Percentiles rank a stretch among this genome's conserved stretches.
Conservation (phyloP, 2,329 filamentous ascomycete species). For the Trichoderma koningiopsis region DNA sequence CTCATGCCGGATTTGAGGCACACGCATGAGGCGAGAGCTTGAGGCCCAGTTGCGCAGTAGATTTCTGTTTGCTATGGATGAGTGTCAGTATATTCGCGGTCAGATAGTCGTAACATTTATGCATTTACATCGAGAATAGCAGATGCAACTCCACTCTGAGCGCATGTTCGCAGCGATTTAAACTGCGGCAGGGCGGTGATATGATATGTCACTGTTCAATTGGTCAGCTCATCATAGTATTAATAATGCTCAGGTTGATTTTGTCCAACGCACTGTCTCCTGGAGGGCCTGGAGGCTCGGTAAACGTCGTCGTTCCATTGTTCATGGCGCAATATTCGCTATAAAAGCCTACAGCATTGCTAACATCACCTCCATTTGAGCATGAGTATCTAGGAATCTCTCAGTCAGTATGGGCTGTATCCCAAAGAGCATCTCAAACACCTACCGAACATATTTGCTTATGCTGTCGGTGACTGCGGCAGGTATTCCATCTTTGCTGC, state of each 20-base stretch:
- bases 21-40: constrained; percentile 54
- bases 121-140: constrained; percentile 45
- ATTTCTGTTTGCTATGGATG: constrained; percentile 35
- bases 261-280: constrained; percentile 51
- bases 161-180: constrained; percentile 48
- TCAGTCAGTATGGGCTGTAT: background rate
- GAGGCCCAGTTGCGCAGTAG: constrained; percentile 50
- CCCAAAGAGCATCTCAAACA: background rate
- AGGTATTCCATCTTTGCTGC: constrained; percentile 54
- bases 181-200: constrained; percentile 54
- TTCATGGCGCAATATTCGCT: constrained; percentile 55
- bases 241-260: background rate
- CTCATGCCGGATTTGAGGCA: constrained; percentile 55
- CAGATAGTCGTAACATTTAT: background rate
- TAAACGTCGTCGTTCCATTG: constrained; percentile 52
- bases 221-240: constrained; percentile 28
- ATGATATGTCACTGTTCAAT: constrained; percentile 52
- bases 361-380: constrained; percentile 48
- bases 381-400: constrained; percentile 43
- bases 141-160: constrained; percentile 46
- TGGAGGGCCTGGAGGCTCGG: constrained; percentile 48
- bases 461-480: constrained; percentile 46
- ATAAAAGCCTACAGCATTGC: constrained; percentile 54
- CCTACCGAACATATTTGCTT: constrained; percentile 41
- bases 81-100: background rate